Evolutionary conservation across 257 asterid species (phyloP), one percentile per base, ranked within the genome.

Genomic region (Primulina tabacum): DNA sequence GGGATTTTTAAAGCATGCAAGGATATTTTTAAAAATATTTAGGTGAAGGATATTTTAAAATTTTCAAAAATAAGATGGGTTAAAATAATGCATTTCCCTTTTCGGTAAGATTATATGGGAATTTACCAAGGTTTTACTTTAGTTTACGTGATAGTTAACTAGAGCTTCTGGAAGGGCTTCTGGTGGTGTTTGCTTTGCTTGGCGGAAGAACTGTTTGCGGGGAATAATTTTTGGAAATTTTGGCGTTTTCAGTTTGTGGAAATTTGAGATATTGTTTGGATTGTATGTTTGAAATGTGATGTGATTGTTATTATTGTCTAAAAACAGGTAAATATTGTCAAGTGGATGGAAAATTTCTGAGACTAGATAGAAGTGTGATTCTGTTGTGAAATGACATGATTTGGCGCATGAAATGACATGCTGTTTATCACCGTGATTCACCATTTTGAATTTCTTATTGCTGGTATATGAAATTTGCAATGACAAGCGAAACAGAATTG

Each of bases 101-200:
- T 32, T 32, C 5, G 34, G 34, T 58, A 6, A 29, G 11, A 20
- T 65, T 57, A 18, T 32, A 32, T n/a, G 35, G 21, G 57, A 11
- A 60, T 64, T 71, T 63, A 21, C 8, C 18, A 55, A 52, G 67
- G 11, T 26, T 53, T 24, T 63, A 8, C 29, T 24, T 65, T 21
- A 30, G 20, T 29, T 60, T 18, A 20, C 43, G 9, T 38, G 40
- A 24, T 38, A 57, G 50, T 59, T 18, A 58, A 10, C 50, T 9
- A 34, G 68, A 68, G 69, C 43, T 59, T 56, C 59, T 34, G 60
- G 37, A 32, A 30, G 12, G 59, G 24, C 20, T 10, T 38, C 50
- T 9, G 40, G 40, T 35, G 10, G 40, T 35, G 40, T 1, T 35
- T 35, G 40, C 40, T 35, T 35, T 35, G 40, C 40, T 35, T 1